Evolutionary conservation across 306 rosid species (phyloP).

Genomic region (Rubus idaeus): DNA sequence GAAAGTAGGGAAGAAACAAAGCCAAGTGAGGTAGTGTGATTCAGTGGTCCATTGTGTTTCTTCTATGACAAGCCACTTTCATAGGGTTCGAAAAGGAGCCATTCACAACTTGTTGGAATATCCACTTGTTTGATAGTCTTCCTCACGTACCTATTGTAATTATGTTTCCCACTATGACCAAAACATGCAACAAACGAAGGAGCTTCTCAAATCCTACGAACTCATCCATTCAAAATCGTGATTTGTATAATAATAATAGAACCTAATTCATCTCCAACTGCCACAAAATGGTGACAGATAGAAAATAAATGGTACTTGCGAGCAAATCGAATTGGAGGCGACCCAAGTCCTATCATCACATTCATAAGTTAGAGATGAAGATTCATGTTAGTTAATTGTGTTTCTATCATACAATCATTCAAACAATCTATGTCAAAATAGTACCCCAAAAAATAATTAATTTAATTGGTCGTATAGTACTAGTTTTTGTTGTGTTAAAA

Average conservation of each 20-base stretch:
- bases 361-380: no score
- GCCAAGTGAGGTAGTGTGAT: neutral
- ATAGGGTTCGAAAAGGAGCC: conserved; percentile 67
- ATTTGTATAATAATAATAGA: neutral
- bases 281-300: neutral
- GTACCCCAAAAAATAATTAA: no score
- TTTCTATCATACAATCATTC: no score
- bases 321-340: no score
- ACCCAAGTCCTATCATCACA: no score
- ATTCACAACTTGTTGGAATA: conserved; percentile 48
- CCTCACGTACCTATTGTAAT: conserved; percentile 46
- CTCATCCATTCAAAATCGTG: neutral
- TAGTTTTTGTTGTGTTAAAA: no score
- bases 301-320: neutral
- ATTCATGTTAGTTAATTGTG: no score
- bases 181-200: neutral
- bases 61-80: conserved; percentile 51
- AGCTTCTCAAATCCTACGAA: neutral
- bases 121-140: conserved; percentile 51
- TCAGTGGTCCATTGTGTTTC: conserved; percentile 15
- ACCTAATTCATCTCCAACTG: neutral
- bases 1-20: neutral
- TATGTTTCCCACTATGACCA: conserved; percentile 70
- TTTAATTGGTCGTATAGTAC: no score
- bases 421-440: no score